Base-by-base conservation (phyloP, 176 grass and related monocot genomes). In the Zoysia pacifica region DNA sequence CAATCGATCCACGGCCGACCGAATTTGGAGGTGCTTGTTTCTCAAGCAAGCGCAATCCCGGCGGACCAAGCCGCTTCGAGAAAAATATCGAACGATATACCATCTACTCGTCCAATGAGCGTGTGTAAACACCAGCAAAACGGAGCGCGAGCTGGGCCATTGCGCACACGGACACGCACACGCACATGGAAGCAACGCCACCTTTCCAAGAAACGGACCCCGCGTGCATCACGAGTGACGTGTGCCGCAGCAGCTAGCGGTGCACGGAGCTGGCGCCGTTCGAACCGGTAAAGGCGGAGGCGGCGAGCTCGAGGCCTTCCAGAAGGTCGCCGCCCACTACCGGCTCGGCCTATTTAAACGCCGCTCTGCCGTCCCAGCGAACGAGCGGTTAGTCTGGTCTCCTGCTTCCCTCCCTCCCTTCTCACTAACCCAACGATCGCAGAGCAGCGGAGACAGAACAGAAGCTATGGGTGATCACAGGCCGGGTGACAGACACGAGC, bases 141-240 rank as follows among this genome's bases (percentile, higher is more conserved):
- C 28, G 28, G 28, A 28, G 28, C 28, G 28, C 28, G 28, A 28
- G 28, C 16, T 9, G 38, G 18, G 62, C 12, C 65, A 67, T 6
- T 28, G 28, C 28, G 28, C 28, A 28, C 28, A 5, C 28, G 28
- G 0, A 28, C 28, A 5, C 65, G 40, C 62, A 65, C 62, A 65
- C 62, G 62, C 49, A 45, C 18, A 47, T 59, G 44, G n/a, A 36
- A 51, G 28, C 74, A 69, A 20, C 60, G 42, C 37, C 67, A 73
- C 76, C 2, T 8, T 13, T 28, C 28, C 55, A 81, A 72, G 67
- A 79, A 80, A 80, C 11, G 76, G 55, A 63, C 48, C 53, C 40
- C 20, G 65, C 65, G 56, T 13, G 70, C 48, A 42, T 81, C 87
- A 89, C 82, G 13, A 60, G 13, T 85, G 87, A 89, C 82, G 87